Conservation (phyloP, 768 basidiomycete genomes). For the Mycena galericulata region DNA sequence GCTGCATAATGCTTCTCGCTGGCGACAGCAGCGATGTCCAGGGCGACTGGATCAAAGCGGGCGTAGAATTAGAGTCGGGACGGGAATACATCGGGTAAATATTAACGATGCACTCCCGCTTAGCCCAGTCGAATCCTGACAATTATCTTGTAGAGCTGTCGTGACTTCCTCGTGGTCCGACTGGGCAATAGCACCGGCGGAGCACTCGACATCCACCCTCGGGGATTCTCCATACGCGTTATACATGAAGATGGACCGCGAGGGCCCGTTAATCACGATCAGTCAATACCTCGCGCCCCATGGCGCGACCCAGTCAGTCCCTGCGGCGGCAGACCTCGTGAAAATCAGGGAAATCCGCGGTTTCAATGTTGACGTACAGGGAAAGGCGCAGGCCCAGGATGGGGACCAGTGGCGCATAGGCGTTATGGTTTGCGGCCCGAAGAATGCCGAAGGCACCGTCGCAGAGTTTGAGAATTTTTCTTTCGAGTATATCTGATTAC, state of each 20-base stretch:
- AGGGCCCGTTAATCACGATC: constrained; percentile 27
- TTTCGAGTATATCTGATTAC: constrained; percentile 17
- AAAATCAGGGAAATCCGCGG: constrained; percentile 27
- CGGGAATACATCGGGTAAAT: constrained; percentile 24
- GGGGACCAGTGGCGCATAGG: constrained; percentile 29
- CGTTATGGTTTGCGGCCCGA: constrained; percentile 28
- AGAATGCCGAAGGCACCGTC: constrained; percentile 4
- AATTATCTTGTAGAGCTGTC: not conserved
- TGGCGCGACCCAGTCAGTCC: not conserved
- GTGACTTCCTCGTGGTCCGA: constrained; percentile 33
- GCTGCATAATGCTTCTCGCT: constrained; percentile 31
- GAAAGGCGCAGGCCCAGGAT: constrained; percentile 15
- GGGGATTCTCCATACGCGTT: constrained; percentile 17
- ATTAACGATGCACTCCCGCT: not conserved
- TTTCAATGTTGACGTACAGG: constrained; percentile 24
- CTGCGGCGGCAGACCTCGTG: constrained; percentile 1
- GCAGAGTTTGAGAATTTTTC: constrained; percentile 27
- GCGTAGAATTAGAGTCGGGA: constrained; percentile 28
- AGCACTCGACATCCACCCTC: constrained; percentile 26
- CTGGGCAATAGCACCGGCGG: constrained; percentile 27
- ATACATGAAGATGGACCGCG: constrained; percentile 29
- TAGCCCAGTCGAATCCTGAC: not conserved
- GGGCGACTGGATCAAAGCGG: constrained; percentile 31
- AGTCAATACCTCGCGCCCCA: constrained; percentile 16
- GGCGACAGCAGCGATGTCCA: constrained; percentile 11